These are phyloP conservation scores for Didymella exigua DNA, from an alignment of 2,329 filamentous ascomycete genomes.

Conservation along the genomic window DNA sequence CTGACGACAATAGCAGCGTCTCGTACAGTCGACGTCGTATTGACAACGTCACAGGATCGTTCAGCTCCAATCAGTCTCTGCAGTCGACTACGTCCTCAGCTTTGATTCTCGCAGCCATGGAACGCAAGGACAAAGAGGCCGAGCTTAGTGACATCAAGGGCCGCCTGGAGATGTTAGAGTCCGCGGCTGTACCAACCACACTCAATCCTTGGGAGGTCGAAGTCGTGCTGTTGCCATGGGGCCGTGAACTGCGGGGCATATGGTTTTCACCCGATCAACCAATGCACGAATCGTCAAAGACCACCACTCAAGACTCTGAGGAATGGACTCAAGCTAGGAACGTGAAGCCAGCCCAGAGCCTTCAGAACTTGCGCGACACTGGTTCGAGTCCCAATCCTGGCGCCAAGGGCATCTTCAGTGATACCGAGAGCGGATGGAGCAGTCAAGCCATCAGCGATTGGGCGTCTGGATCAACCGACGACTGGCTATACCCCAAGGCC, in stretches of 20 bases:
- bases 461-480: constrained; percentile 53
- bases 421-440: constrained; percentile 55
- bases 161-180: constrained; percentile 61
- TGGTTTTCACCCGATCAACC: constrained; percentile 56
- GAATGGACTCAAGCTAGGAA: constrained; percentile 53
- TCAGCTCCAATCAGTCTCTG: constrained; percentile 48
- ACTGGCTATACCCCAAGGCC: constrained; percentile 72
- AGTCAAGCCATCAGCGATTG: constrained; percentile 56
- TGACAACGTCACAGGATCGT: constrained; percentile 45
- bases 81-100: constrained; percentile 49
- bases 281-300: constrained; percentile 42
- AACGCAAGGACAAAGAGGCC: constrained; percentile 49
- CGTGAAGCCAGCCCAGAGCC: constrained; percentile 16
- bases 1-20: constrained; percentile 36
- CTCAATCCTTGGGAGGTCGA: constrained; percentile 74
- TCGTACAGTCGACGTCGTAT: constrained; percentile 38
- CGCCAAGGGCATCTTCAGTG: constrained; percentile 27
- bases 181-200: constrained; percentile 63
- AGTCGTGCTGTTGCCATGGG: constrained; percentile 76
- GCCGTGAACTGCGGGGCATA: constrained; percentile 58
- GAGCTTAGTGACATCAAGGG: constrained; percentile 57
- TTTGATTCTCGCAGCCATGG: constrained; percentile 43
- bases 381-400: constrained; percentile 33
- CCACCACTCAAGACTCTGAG: constrained; percentile 51
- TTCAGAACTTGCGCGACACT: constrained; percentile 22